Base-by-base conservation (phyloP, 805 yeast species). In the Yarrowia hollandica region DNA sequence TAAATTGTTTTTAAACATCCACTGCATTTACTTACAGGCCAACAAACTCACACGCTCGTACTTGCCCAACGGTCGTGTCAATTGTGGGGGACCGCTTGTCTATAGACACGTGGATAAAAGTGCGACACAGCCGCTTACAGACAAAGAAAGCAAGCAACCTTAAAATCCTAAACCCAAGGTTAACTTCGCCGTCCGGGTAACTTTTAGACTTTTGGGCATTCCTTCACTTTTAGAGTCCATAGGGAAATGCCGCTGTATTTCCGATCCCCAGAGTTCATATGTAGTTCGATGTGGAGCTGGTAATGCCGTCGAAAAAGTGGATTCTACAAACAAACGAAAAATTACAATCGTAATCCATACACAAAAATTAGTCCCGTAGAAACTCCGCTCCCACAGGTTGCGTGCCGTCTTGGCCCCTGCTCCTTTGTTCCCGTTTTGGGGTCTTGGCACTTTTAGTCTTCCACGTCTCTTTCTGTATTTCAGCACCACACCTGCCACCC, bases 401-500 rank as follows among this genome's bases (percentile, higher is more conserved):
- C 39, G 38, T 31, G 55, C 38, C 55, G 39, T 30, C 55, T 30
- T 48, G 39, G 55, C 55, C 55, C 55, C 55, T 48, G 55, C 55
- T 33, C 39, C 55, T 48, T 48, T 48, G 55, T 48, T 48, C 55
- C 55, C 55, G 30, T 31, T 48, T 48, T 28, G 55, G 55, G 30
- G 55, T 48, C 55, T 48, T 48, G 55, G 55, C 55, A 48, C 37
- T 15, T 5, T 48, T 48, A 31, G 39, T 31, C 30, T 48, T 48
- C 33, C 19, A 30, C 7, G 55, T 33, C 55, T 31, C 55, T 33
- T 48, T 48, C 39, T 48, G 30, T 48, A 48, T 48, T 48, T 48
- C 55, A 48, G 55, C 55, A 48, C 55, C 38, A 48, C 55, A 48
- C 39, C 55, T 48, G 55, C 55, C 55, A 41, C 48, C 37, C 39